These are phyloP conservation scores for Penicillium sp. DNA, from an alignment of 2,329 filamentous ascomycete genomes.

Conservation along the genomic window DNA sequence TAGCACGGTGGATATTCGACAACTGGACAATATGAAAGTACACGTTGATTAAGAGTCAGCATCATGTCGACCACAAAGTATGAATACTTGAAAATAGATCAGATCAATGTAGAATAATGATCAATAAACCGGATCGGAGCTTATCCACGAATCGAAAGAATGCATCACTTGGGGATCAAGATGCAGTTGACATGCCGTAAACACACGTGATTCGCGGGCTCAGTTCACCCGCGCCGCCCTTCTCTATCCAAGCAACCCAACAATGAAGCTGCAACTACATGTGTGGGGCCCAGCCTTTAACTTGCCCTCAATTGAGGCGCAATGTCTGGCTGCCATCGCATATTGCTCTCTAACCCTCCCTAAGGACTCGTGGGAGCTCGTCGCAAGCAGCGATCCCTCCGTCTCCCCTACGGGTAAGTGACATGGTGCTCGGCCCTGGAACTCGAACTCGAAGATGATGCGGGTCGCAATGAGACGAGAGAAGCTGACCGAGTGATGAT, in stretches of 20 bases:
- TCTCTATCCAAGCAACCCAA: slow-evolving; percentile 13
- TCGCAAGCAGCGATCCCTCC: slow-evolving; percentile 71
- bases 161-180: slow-evolving; percentile 8
- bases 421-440: slow-evolving; percentile 16
- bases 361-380: slow-evolving; percentile 63
- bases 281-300: slow-evolving; percentile 88
- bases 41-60: too few relatives aligned
- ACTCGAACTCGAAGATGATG: neutral
- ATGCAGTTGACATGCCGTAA: neutral
- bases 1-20: too few relatives aligned
- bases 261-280: slow-evolving; percentile 70
- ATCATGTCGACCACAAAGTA: too few relatives aligned
- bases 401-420: slow-evolving; percentile 68
- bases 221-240: slow-evolving; percentile 13
- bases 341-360: slow-evolving; percentile 68
- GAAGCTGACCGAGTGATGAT: slow-evolving; percentile 10
- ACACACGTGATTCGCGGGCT: slow-evolving; percentile 24
- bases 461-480: neutral
- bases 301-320: slow-evolving; percentile 84
- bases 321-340: slow-evolving; percentile 81
- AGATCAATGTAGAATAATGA: neutral
- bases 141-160: neutral
- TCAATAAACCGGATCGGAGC: neutral
- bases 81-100: too few relatives aligned
- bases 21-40: too few relatives aligned